phyloP scores from a whole-genome alignment of 2,329 filamentous ascomycete species.

The Colletotrichum incanum region DNA sequence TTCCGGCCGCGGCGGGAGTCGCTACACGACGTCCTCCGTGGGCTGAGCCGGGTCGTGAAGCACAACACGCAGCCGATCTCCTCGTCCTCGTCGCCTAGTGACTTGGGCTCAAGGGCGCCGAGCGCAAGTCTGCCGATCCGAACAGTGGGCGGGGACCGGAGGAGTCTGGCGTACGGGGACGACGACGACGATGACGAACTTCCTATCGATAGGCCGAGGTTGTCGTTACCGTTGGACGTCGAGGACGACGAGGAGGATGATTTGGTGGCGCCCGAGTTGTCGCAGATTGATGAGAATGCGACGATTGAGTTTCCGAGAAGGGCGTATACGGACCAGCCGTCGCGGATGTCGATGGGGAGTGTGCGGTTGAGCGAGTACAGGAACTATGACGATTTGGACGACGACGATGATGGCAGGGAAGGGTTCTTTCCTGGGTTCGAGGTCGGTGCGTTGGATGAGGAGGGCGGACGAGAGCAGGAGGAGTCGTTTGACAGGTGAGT shows the following conservation, averaged over 20 bases:
- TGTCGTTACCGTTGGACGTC: constrained; percentile 69
- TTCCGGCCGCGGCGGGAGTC: constrained; percentile 70
- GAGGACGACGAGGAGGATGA: constrained; percentile 62
- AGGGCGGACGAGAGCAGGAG: constrained; percentile 57
- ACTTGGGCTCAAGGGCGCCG: constrained; percentile 30
- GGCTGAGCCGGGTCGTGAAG: constrained; percentile 69
- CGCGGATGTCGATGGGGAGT: constrained; percentile 67
- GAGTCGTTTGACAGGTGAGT: constrained; percentile 38
- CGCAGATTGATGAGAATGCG: constrained; percentile 68
- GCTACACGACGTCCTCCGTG: constrained; percentile 67
- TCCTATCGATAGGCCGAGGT: constrained; percentile 65
- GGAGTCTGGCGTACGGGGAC: constrained; percentile 37
- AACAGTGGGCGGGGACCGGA: constrained; percentile 47
- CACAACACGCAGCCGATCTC: constrained; percentile 62
- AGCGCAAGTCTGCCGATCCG: constrained; percentile 47
- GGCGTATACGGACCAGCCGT: constrained; percentile 62
- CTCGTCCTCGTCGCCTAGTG: constrained; percentile 63
- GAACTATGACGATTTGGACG: constrained; percentile 54
- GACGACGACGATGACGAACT: constrained; percentile 64
- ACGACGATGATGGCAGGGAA: constrained; percentile 60
- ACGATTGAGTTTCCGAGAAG: constrained; percentile 74
- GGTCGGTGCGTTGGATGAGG: constrained; percentile 46
- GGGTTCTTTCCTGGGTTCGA: constrained; percentile 64
- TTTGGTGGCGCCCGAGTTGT: constrained; percentile 68
- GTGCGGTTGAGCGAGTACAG: constrained; percentile 69